Conservation (phyloP, 805 yeast genomes). For the Ogataea parapolymorpha region DNA sequence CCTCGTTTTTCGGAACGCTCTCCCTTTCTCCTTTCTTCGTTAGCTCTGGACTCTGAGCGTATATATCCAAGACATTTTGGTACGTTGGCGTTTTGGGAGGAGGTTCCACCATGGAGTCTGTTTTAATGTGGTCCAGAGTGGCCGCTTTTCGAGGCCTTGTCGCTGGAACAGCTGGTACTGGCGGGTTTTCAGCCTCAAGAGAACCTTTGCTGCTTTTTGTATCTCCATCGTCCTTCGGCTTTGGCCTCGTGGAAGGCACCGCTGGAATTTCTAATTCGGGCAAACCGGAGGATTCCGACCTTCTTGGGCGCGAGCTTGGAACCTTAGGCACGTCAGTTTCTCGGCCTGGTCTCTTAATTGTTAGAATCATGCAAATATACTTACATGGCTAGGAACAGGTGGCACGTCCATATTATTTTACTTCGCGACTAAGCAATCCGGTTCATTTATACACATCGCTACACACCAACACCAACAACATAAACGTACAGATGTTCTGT, state of each 20-base stretch:
- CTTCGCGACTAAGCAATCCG: slow-evolving; percentile 7
- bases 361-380: slow-evolving; percentile 8
- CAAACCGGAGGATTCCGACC: neutral
- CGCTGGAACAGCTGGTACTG: slow-evolving; percentile 12
- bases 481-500: neutral
- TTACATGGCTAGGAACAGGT: slow-evolving; percentile 22
- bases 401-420: slow-evolving; percentile 20
- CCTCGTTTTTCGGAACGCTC: too few species aligned
- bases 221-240: neutral
- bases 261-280: slow-evolving; percentile 10
- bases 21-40: neutral
- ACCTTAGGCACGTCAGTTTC: neutral
- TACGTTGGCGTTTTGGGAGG: slow-evolving; percentile 16
- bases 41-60: slow-evolving; percentile 20
- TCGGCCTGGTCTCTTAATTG: slow-evolving; percentile 4
- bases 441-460: slow-evolving; percentile 3
- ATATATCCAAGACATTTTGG: slow-evolving; percentile 20
- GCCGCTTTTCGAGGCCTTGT: slow-evolving; percentile 15
- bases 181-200: neutral
- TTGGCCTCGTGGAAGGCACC: slow-evolving; percentile 19
- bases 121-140: slow-evolving; percentile 1
- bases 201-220: too few species aligned
- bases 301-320: slow-evolving; percentile 7
- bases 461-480: neutral
- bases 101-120: slow-evolving; percentile 2